Evolutionary conservation across 2,329 filamentous ascomycete species (phyloP).

Genomic region (Neonectria neomacrospora): DNA sequence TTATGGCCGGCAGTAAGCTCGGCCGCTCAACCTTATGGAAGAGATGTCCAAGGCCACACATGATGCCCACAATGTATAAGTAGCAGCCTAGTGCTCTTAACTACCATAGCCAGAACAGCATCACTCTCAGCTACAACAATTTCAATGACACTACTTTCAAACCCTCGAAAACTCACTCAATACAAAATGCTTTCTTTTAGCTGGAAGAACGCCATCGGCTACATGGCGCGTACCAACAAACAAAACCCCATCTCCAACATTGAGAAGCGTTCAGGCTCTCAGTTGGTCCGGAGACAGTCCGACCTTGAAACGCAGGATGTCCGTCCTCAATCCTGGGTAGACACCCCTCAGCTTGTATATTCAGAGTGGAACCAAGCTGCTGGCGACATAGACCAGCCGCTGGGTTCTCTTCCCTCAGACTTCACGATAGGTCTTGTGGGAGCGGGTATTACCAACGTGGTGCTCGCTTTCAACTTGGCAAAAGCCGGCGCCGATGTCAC

Average conservation of each 20-base stretch:
- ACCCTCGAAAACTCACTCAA: not conserved
- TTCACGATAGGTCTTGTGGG: not conserved
- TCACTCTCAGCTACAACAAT: not conserved
- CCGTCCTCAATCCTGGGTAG: not conserved
- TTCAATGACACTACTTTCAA: not conserved
- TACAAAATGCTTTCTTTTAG: not conserved
- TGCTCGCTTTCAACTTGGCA: not conserved
- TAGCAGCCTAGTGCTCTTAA: not conserved
- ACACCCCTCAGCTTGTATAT: not conserved
- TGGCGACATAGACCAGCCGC: not conserved
- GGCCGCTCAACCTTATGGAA: not conserved
- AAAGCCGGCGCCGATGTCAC: not conserved
- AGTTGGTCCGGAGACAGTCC: not conserved
- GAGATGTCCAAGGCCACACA: not conserved
- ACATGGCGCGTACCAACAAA: not conserved
- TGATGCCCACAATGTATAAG: not conserved
- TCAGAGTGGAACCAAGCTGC: not conserved
- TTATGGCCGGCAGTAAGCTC: not conserved
- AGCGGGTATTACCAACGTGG: not conserved
- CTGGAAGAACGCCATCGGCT: not conserved
- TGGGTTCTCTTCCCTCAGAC: not conserved
- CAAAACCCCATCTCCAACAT: not conserved
- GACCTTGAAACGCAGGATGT: not conserved
- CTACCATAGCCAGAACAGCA: not conserved
- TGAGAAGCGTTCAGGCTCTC: not conserved